Base-by-base conservation (phyloP, 306 rosid genomes). In the Lotus japonicus region DNA sequence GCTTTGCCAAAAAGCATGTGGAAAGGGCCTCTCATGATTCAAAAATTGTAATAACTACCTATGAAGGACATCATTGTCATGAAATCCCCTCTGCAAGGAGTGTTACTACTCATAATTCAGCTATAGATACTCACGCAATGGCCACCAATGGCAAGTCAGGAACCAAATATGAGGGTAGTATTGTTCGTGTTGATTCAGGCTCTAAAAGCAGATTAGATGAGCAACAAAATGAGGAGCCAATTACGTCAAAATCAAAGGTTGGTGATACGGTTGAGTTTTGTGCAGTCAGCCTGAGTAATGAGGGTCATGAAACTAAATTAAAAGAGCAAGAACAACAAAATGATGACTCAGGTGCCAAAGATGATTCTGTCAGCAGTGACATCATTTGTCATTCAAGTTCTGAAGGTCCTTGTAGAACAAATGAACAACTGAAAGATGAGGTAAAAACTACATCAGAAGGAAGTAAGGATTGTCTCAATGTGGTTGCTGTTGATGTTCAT, bases 11-110 rank as follows among this genome's bases (percentile, higher is more conserved):
- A 82, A 92, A 89, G 80, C 95, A 89, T 46, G 88, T 92, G 41
- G 96, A 92, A 84, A 87, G 95, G 78, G 92, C 95, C 33, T 75
- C 89, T 59, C 80, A 83, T 49, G 92, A 89, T 76, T 49, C 79
- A 15, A 89, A 83, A 82, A 70, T 82, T 68, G 87, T 92, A 35
- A 79, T 87, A 58, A 77, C 95, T 67, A 89, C 92, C 50, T 92
- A 92, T 41, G 95, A 89, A 79, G 96, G 95, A 70, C 82, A 84
- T 35, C 98, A 92, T 78, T 83, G 82, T 71, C 98, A 92, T 73
- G 85, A 66, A 67, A 51, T 72, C 28, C 95, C 92, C 55, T 71
- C 81, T 28, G 72, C 72, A 46, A 89, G 86, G 79, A 66, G 79
- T 46, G 84, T 83, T 53, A 77, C 75, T 56, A 77, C 75, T 62